A percentile compares a stretch with the other conserved stretches of the same genome.
Evolutionary conservation across 2,329 filamentous ascomycete genomes (phyloP).

Genomic region (Hymenoscyphus salicellus): DNA sequence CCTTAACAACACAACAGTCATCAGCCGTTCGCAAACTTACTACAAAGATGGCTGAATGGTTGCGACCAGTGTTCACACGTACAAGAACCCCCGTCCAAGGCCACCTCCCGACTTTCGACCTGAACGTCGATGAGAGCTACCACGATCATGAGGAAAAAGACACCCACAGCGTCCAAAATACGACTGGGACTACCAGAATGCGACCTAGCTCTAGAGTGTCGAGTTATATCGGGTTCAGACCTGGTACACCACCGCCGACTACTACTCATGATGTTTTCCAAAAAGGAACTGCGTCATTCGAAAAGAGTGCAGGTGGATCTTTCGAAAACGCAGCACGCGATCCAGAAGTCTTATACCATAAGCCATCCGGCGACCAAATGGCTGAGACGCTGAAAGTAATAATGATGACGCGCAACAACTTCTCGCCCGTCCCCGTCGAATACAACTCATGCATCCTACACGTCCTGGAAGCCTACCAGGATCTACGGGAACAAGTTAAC

Average conservation of each 20-base stretch:
- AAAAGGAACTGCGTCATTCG: constrained; percentile 3
- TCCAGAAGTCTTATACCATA: constrained; percentile 31
- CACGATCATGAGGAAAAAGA: constrained; percentile 20
- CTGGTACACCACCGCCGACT: constrained; percentile 18
- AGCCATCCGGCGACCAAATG: constrained; percentile 33
- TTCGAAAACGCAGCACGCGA: constrained; percentile 14
- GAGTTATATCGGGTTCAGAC: constrained; percentile 27
- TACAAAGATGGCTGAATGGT: constrained; percentile 30
- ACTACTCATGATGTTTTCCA: constrained; percentile 21
- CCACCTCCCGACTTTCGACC: constrained; percentile 10
- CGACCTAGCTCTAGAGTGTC: constrained; percentile 28
- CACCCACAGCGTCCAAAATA: not conserved
- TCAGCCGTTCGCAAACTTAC: not conserved
- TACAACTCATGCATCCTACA: constrained; percentile 36
- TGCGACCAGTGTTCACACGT: constrained; percentile 30
- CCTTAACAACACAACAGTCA: not conserved
- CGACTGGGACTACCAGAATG: constrained; percentile 11
- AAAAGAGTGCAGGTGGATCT: not conserved
- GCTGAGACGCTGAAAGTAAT: constrained; percentile 34
- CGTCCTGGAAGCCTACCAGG: constrained; percentile 34
- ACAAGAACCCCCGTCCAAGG: constrained; percentile 20
- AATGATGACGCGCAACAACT: constrained; percentile 34
- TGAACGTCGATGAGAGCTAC: constrained; percentile 18
- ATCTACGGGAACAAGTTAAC: constrained; percentile 23
- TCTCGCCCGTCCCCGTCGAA: constrained; percentile 29